Conservation (phyloP, 768 basidiomycete species). For the Boletus barrowsii region DNA sequence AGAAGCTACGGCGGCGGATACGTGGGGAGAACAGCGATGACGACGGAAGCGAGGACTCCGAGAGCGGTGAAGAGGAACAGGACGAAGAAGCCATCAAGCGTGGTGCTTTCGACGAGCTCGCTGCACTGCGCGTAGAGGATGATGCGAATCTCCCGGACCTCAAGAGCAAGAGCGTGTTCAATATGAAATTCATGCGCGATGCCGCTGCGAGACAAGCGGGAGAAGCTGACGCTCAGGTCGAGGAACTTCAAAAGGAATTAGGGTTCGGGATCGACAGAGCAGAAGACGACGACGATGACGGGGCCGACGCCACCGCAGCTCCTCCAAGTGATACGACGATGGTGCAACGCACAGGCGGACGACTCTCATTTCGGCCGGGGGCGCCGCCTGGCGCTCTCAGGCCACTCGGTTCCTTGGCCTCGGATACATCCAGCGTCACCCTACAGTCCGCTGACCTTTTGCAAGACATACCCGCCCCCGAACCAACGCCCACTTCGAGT, state of each 20-base stretch:
- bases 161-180: slow-evolving; percentile 70
- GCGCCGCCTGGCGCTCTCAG: slow-evolving; percentile 17
- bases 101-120: slow-evolving; percentile 76
- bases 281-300: slow-evolving; percentile 27
- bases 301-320: slow-evolving; percentile 25
- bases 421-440: slow-evolving; percentile 68
- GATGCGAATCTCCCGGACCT: slow-evolving; percentile 22
- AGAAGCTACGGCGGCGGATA: slow-evolving; percentile 75
- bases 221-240: slow-evolving; percentile 57
- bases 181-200: slow-evolving; percentile 99
- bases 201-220: slow-evolving; percentile 68
- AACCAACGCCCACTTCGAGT: slow-evolving; percentile 9
- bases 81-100: slow-evolving; percentile 53
- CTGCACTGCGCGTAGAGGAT: slow-evolving; percentile 42
- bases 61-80: slow-evolving; percentile 34
- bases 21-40: slow-evolving; percentile 61
- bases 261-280: slow-evolving; percentile 38
- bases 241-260: slow-evolving; percentile 73
- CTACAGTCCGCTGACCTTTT: slow-evolving; percentile 56
- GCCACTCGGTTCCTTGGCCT: slow-evolving; percentile 34
- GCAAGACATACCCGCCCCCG: slow-evolving; percentile 28
- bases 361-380: slow-evolving; percentile 61
- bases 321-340: slow-evolving; percentile 35
- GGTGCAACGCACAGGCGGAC: slow-evolving; percentile 62
- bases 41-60: slow-evolving; percentile 47